These are phyloP conservation scores for Lobosporangium transversale DNA, from an alignment of 192 early-diverging fungal species.

Conservation along the genomic window DNA sequence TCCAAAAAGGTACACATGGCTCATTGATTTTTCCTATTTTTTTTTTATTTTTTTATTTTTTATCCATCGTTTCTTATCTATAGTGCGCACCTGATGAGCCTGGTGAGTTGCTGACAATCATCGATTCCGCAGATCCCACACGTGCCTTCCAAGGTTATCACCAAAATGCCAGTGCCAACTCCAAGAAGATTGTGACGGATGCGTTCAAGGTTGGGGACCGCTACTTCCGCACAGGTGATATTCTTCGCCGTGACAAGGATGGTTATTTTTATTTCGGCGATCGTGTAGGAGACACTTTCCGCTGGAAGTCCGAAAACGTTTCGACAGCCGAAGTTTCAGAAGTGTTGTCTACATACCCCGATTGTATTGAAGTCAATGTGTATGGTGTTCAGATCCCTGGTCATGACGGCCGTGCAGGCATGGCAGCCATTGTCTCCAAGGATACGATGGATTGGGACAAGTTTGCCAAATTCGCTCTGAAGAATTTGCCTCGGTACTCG, in stretches of 20 bases:
- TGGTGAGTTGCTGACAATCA: slow-evolving; percentile 61
- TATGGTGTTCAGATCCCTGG: slow-evolving; percentile 72
- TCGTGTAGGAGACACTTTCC: slow-evolving; percentile 77
- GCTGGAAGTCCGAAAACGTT: slow-evolving; percentile 76
- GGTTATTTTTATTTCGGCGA: slow-evolving; percentile 75
- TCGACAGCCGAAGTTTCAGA: slow-evolving; percentile 70
- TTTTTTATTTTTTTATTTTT: background rate
- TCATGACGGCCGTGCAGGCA: slow-evolving; percentile 74
- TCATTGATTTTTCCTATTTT: background rate
- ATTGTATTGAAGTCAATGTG: slow-evolving; percentile 70
- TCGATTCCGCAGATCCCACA: slow-evolving; percentile 37
- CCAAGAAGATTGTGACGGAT: slow-evolving; percentile 63
- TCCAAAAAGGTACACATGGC: background rate
- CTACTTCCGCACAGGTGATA: slow-evolving; percentile 71
- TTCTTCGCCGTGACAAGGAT: slow-evolving; percentile 62
- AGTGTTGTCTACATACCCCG: slow-evolving; percentile 63
- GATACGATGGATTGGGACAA: slow-evolving; percentile 56
- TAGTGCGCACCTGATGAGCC: slow-evolving; percentile 56
- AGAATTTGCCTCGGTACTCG: slow-evolving; percentile 70
- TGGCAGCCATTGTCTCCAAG: slow-evolving; percentile 70
- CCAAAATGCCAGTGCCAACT: slow-evolving; percentile 62
- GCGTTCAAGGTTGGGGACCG: slow-evolving; percentile 73
- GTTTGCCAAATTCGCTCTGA: slow-evolving; percentile 54
- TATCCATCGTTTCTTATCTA: background rate
- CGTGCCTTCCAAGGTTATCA: slow-evolving; percentile 60